These are phyloP conservation scores for Pythium monospermum DNA, from an alignment of 352 stramenopile genomes.

Conservation along the genomic window DNA sequence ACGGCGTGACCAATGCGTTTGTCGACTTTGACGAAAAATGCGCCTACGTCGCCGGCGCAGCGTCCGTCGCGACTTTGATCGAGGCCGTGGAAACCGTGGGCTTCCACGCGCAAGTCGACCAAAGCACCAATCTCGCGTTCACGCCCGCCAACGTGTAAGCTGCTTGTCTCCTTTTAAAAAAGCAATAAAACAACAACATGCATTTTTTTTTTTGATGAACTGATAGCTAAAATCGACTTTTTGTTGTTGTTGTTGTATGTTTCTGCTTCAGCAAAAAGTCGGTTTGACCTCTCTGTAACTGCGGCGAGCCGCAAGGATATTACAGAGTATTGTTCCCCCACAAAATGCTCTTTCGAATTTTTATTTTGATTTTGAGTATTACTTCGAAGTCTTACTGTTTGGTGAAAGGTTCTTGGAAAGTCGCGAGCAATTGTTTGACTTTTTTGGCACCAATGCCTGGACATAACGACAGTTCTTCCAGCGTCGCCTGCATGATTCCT, in stretches of 20 bases:
- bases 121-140: slow-evolving; percentile 28
- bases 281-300: not conserved
- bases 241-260: not conserved
- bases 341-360: slow-evolving; percentile 8
- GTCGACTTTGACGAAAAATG: slow-evolving; percentile 73
- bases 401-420: slow-evolving; percentile 91
- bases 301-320: not conserved
- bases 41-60: slow-evolving; percentile 66
- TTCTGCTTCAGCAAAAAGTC: not conserved
- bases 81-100: slow-evolving; percentile 59
- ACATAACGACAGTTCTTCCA: slow-evolving; percentile 93
- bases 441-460: slow-evolving; percentile 94
- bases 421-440: slow-evolving; percentile 90
- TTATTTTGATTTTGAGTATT: slow-evolving; percentile 3
- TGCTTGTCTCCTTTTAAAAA: slow-evolving; percentile 4
- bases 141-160: slow-evolving; percentile 57
- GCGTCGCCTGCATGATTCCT: slow-evolving; percentile 84
- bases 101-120: slow-evolving; percentile 42
- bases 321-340: slow-evolving; percentile 8
- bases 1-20: slow-evolving; percentile 68
- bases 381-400: slow-evolving; percentile 38
- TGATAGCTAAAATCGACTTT: not conserved
- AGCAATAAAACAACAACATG: not conserved
- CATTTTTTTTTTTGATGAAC: slow-evolving; percentile 9
- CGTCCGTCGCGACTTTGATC: slow-evolving; percentile 46